Conservation (phyloP, 2,329 filamentous ascomycete species). For the Aspergillus quadricinctus region DNA sequence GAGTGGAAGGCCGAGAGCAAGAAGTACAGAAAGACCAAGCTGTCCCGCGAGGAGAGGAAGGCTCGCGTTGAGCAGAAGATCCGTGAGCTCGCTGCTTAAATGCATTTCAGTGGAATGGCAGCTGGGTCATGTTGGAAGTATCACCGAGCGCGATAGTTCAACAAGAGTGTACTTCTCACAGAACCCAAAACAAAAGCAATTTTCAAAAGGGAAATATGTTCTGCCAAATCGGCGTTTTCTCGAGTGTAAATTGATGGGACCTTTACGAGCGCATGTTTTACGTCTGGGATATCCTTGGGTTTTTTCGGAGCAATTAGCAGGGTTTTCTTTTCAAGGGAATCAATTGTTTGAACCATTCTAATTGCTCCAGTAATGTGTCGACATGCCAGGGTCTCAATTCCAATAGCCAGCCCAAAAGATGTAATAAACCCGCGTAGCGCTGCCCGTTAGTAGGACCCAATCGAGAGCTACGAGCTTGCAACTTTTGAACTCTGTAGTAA, state of each 20-base stretch:
- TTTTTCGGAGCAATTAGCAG: slow-evolving; percentile 26
- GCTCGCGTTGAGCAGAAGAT: slow-evolving; percentile 87
- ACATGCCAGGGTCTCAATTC: background rate
- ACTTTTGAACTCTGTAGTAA: background rate
- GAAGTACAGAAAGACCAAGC: slow-evolving; percentile 78
- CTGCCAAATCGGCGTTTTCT: slow-evolving; percentile 22
- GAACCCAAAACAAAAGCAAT: slow-evolving; percentile 14
- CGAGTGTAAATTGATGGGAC: slow-evolving; percentile 27
- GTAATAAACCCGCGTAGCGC: background rate
- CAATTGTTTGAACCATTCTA: slow-evolving; percentile 16
- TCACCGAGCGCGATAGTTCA: slow-evolving; percentile 22
- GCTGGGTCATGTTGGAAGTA: slow-evolving; percentile 17
- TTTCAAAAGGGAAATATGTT: slow-evolving; percentile 23
- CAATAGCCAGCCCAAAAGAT: background rate
- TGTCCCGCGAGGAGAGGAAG: slow-evolving; percentile 77
- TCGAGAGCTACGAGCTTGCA: background rate
- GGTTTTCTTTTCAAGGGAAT: slow-evolving; percentile 16
- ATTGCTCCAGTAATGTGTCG: slow-evolving; percentile 21
- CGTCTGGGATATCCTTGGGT: slow-evolving; percentile 14
- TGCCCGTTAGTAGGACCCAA: background rate
- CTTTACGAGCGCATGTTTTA: slow-evolving; percentile 23
- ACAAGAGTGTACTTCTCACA: slow-evolving; percentile 22
- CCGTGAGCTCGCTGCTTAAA: slow-evolving; percentile 60
- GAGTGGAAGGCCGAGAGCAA: slow-evolving; percentile 93
- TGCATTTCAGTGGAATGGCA: slow-evolving; percentile 10